Evolutionary conservation across 257 asterid genomes (phyloP).

Genomic region (Solanum lycopersicoides): DNA sequence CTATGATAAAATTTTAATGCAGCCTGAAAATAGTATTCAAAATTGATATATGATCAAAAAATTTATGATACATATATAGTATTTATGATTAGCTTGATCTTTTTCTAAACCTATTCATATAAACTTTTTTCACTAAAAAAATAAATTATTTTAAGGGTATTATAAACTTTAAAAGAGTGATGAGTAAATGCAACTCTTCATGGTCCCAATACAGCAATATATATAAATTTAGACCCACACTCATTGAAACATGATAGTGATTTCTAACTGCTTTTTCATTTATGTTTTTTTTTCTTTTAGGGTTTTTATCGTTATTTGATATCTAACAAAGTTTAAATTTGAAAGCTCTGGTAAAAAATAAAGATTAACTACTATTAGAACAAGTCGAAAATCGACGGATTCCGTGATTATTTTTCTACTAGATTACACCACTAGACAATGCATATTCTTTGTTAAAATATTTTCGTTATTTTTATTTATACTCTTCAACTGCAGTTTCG

Average conservation of each 20-base stretch:
- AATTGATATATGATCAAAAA: not conserved
- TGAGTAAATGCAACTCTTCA: not conserved
- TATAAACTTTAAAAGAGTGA: not conserved
- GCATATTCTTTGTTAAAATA: too few relatives aligned
- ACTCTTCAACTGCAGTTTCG: not conserved
- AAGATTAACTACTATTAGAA: not conserved
- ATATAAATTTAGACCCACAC: conserved; percentile 20
- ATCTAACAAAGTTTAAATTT: fast-evolving
- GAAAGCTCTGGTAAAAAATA: not conserved
- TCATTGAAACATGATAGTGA: conserved; percentile 39
- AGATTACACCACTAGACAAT: not conserved
- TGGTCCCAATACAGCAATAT: conserved; percentile 17
- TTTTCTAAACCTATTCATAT: not conserved
- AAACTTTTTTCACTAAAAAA: not conserved
- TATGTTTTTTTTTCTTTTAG: not conserved
- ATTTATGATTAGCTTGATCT: not conserved
- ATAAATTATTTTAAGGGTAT: not conserved
- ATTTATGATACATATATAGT: not conserved
- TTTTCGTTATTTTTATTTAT: too few relatives aligned
- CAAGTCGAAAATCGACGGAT: not conserved
- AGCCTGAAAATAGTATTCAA: not conserved
- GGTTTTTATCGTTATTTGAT: not conserved
- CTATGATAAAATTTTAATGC: not conserved
- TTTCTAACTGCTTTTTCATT: conserved; percentile 8
- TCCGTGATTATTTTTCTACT: not conserved